Evolutionary conservation across 768 basidiomycete genomes (phyloP), one percentile per base, ranked within the genome.

Genomic region (Xanthoconium purpureum): DNA sequence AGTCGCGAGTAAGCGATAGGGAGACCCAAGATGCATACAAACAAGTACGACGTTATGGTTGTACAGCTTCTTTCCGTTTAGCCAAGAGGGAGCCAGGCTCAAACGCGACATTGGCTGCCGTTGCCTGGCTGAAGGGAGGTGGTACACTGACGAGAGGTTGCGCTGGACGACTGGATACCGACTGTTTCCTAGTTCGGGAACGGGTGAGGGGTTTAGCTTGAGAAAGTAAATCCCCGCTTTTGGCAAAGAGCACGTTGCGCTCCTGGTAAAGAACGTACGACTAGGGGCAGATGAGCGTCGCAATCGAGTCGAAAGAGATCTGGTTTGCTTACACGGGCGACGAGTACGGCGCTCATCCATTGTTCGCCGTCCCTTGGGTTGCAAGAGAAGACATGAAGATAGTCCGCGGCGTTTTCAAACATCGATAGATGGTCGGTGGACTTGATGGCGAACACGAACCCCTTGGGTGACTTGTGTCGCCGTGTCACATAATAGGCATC

Each of bases 381-480:
- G 60, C 89, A 89, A 30, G 86, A 86, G 67, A 98, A 94, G 47
- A 87, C 76, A 66, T 97, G 94, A 53, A 93, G 69, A 73, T 95
- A 98, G 65, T 98, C 94, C 32, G 85, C 79, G 5, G 83, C 83
- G 69, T 91, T 85, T 74, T 97, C 94, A 64, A 98, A 98, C 65
- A 88, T 80, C 1, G 89, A 83, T 28, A 89, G 75, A 65, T 88
- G 91, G 65, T 95, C 93, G 12, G 90, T 89, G 5, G 92, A 92
- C 72, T 95, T 95, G 65, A 95, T 74, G 36, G 91, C 85, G 66
- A 98, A 96, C 20, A 87, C 82, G 60, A 85, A 96, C 0, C 84
- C 78, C 67, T 93, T 94, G 0, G 96, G 96, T 2, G 91, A 78
- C 64, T 89, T 91, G 72, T 89, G 83, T 32, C 80, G 69, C 18